phyloP scores from a whole-genome alignment of 352 stramenopile genomes.

The Pythium aphanidermatum region DNA sequence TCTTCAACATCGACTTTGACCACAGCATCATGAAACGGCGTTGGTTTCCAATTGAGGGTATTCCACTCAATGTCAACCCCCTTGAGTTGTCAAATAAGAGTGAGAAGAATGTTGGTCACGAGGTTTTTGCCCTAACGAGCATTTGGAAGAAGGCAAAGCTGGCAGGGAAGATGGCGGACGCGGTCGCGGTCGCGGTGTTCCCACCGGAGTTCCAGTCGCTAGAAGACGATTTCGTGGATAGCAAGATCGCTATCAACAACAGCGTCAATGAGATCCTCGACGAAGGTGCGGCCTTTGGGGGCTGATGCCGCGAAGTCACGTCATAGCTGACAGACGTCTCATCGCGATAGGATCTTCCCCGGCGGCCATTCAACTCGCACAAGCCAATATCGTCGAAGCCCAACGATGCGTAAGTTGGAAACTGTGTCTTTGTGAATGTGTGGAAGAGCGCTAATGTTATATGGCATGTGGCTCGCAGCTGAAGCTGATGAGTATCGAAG shows the following conservation, averaged over 20 bases:
- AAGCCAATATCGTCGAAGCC: conserved; percentile 60
- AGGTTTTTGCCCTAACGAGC: no score
- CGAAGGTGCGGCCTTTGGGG: conserved; percentile 32
- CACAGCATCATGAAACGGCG: no score
- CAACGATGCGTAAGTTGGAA: conserved; percentile 48
- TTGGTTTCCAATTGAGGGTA: no score
- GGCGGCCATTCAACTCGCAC: conserved; percentile 43
- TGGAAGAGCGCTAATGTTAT: not conserved
- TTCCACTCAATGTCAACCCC: no score
- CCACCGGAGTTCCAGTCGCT: conserved; percentile 57
- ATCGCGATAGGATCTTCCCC: conserved; percentile 20
- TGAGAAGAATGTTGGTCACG: no score
- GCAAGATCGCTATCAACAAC: conserved; percentile 82
- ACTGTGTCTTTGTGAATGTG: not conserved
- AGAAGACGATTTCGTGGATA: conserved; percentile 76
- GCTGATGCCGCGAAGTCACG: no score
- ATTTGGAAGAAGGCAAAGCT: no score
- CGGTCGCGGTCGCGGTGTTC: conserved; percentile 24
- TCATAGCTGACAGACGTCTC: not conserved
- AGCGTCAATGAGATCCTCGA: conserved; percentile 58
- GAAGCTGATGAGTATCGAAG: conserved; percentile 76
- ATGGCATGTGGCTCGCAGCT: conserved; percentile 29
- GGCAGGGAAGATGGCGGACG: conserved; percentile 19
- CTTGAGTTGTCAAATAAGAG: no score
- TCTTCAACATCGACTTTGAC: no score